Evolutionary conservation across 2,329 filamentous ascomycete species (phyloP).

Genomic region (Geosmithia putterillii): DNA sequence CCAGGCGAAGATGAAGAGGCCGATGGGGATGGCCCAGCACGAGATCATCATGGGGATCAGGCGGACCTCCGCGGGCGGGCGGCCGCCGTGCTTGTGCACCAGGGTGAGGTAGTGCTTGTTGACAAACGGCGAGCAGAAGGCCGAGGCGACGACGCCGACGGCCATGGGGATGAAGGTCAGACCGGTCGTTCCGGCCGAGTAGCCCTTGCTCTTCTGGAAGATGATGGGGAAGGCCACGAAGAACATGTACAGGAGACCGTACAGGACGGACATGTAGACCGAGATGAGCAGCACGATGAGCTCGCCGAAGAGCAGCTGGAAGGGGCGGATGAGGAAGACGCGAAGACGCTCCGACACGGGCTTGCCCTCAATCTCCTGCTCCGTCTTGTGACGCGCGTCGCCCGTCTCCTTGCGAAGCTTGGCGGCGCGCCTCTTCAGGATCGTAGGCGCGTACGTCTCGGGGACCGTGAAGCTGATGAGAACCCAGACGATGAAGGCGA

Average conservation of each 20-base stretch:
- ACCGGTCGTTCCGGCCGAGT: conserved; percentile 59
- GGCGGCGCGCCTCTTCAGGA: conserved; percentile 58
- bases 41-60: conserved; percentile 73
- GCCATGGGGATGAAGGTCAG: conserved; percentile 82
- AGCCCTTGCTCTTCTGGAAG: conserved; percentile 71
- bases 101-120: conserved; percentile 71
- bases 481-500: conserved; percentile 56
- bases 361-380: conserved; percentile 65
- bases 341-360: conserved; percentile 55
- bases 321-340: conserved; percentile 69
- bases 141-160: conserved; percentile 58
- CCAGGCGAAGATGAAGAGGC: conserved; percentile 48
- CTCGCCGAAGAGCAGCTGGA: conserved; percentile 75
- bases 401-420: conserved; percentile 61
- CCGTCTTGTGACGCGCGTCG: conserved; percentile 58
- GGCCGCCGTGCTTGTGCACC: conserved; percentile 50
- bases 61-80: conserved; percentile 64
- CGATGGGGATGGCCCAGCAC: conserved; percentile 58
- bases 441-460: conserved; percentile 75
- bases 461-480: conserved; percentile 81
- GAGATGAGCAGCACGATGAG: conserved; percentile 77
- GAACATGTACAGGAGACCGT: conserved; percentile 66
- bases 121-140: conserved; percentile 55
- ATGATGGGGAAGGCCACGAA: conserved; percentile 60
- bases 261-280: conserved; percentile 76